Evolutionary conservation across 1,284 basidiomycete genomes (phyloP), one percentile per base, ranked within the genome.

Genomic region (Golubevia sp.): DNA sequence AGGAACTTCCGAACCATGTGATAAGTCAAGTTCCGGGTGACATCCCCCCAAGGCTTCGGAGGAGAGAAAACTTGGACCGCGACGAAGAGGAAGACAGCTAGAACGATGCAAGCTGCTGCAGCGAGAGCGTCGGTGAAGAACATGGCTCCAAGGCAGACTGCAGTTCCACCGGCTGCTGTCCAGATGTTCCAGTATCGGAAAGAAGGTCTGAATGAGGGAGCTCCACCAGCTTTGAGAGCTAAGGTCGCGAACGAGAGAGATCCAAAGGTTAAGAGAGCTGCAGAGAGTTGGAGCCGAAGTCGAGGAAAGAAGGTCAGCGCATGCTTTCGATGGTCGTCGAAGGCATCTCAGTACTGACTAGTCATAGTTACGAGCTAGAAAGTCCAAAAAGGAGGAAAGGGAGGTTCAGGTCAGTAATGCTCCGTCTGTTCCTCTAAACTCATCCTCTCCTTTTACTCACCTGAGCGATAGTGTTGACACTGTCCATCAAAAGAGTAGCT

Each of bases 141-240:
- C 80, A 82, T 82, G 55, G 79, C 77, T n/a, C 68, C 71, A 26
- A 82, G 74, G 26, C 71, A 72, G 49, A 68, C 66, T 23, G 78
- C 20, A 2, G 78, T 71, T 24, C 79, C 79, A 26, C 66, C 78
- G 24, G 67, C 77, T 5, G 76, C 79, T 5, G 80, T 82, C 74
- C 76, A 82, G n/a, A 82, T 81, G 60, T 82, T 82, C 70, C 71
- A 82, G 66, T 81, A 82, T 53, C 76, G 73, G 72, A 82, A 82
- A n/a, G 77, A 81, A 0, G 80, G 80, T 11, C 80, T 72, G 61
- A 82, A 82, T 54, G 73, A 76, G 2, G 80, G 80, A 15, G 78
- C 78, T n/a, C 80, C 80, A 27, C 80, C 80, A 15, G 80, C 80
- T 50, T 82, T 82, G 58, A 82, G 71, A 5, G 80, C 78, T 48